Conservation (phyloP, 352 stramenopile species). For the Pythium dissimile region DNA sequence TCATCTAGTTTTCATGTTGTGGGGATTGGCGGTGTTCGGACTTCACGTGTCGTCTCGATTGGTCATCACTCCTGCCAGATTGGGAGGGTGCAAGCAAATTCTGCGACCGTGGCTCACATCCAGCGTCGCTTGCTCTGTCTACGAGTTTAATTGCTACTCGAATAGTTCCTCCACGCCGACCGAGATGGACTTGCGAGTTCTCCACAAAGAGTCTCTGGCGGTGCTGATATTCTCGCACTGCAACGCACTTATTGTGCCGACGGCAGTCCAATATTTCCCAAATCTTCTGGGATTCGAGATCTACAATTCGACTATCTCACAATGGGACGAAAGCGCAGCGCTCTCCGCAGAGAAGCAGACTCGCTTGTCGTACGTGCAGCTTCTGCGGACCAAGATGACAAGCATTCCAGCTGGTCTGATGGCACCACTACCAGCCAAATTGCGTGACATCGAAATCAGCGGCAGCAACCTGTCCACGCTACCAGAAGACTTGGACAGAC, state of each 20-base stretch:
- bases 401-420: background rate
- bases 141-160: slow-evolving; percentile 24
- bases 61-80: background rate
- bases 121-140: slow-evolving; percentile 20
- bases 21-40: background rate
- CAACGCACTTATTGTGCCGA: slow-evolving; percentile 14
- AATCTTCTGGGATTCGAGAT: slow-evolving; percentile 27
- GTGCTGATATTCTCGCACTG: slow-evolving; percentile 31
- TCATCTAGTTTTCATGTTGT: background rate
- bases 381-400: slow-evolving; percentile 3
- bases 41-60: background rate
- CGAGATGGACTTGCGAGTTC: background rate
- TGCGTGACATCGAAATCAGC: slow-evolving; percentile 9
- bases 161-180: background rate
- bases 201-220: slow-evolving; percentile 14
- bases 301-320: slow-evolving; percentile 28
- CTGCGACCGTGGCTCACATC: slow-evolving; percentile 16
- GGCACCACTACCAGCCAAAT: background rate
- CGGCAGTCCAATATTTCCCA: slow-evolving; percentile 5
- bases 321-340: slow-evolving; percentile 16
- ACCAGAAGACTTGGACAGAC: background rate
- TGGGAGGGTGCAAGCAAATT: slow-evolving; percentile 6
- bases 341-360: background rate
- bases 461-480: slow-evolving; percentile 1
- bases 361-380: background rate